Conservation (phyloP, 2,329 filamentous ascomycete genomes). For the Coniochaeta sp. region DNA sequence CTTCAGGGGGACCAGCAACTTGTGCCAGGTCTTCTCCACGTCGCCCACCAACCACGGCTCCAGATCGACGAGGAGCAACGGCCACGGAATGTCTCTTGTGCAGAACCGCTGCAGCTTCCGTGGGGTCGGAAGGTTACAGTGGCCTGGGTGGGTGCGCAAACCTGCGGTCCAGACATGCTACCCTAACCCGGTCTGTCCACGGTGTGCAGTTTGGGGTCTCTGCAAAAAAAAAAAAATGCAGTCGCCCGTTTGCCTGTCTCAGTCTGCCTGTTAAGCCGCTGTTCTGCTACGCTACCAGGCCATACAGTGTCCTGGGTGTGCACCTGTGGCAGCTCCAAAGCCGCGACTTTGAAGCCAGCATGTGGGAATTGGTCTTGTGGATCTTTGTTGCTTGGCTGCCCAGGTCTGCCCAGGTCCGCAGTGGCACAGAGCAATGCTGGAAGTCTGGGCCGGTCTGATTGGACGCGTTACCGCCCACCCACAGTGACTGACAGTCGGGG, state of each 20-base stretch:
- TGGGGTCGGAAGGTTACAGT: background rate
- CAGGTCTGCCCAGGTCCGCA: too few species aligned
- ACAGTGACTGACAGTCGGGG: background rate
- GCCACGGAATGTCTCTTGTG: background rate
- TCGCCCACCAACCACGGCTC: background rate
- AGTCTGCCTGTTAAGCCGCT: conserved; percentile 1
- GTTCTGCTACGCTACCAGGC: background rate
- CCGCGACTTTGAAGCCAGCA: background rate
- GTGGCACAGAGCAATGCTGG: background rate
- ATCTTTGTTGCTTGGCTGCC: background rate
- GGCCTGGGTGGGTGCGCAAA: background rate
- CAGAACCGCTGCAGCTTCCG: background rate
- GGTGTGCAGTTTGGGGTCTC: background rate
- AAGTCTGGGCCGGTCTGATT: conserved; percentile 5
- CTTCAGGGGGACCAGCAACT: background rate
- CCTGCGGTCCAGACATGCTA: background rate
- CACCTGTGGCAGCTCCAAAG: background rate
- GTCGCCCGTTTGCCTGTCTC: conserved; percentile 9
- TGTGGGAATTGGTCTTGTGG: background rate
- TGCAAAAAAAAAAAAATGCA: conserved; percentile 9
- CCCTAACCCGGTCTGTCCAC: background rate
- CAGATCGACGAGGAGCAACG: background rate
- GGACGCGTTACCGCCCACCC: conserved; percentile 6
- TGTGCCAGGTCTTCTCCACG: background rate
- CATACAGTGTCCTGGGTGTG: too few species aligned